Evolutionary conservation across 495 filamentous ascomycete genomes (phyloP).

Genomic region (Penicillium robsamsonii): DNA sequence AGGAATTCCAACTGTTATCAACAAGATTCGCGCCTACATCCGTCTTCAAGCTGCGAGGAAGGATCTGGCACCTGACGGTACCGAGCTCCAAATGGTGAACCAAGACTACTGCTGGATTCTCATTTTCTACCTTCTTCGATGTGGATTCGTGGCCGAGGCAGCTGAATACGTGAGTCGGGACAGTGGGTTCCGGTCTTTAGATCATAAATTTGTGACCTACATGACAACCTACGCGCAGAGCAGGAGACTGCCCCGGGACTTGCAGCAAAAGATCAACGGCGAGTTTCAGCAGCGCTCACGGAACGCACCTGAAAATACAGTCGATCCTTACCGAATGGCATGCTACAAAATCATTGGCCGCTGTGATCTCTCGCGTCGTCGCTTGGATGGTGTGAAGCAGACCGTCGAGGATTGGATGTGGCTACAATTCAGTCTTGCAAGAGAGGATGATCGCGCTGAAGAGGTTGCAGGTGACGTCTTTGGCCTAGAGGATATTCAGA

Average conservation of each 20-base stretch:
- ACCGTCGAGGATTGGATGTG: conserved; percentile 95
- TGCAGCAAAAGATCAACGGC: conserved; percentile 81
- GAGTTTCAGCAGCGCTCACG: conserved; percentile 83
- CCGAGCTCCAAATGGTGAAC: conserved; percentile 68
- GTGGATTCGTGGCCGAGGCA: conserved; percentile 79
- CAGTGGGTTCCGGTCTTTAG: conserved; percentile 79
- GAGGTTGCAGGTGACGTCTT: conserved; percentile 87
- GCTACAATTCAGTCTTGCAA: conserved; percentile 88
- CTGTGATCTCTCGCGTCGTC: conserved; percentile 79
- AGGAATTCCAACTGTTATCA: conserved; percentile 79
- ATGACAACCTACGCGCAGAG: conserved; percentile 74
- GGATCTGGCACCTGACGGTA: conserved; percentile 73
- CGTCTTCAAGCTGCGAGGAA: conserved; percentile 70
- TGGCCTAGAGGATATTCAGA: conserved; percentile 80
- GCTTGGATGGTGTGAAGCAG: conserved; percentile 74
- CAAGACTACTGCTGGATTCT: conserved; percentile 87
- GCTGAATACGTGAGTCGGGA: conserved; percentile 81
- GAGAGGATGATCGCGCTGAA: conserved; percentile 78
- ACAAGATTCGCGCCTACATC: conserved; percentile 90
- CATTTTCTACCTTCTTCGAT: conserved; percentile 87
- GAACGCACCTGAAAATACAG: conserved; percentile 79
- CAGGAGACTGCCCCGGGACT: conserved; percentile 66
- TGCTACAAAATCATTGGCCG: conserved; percentile 98
- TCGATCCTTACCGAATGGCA: conserved; percentile 94
- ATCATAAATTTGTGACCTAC: conserved; percentile 87